These are phyloP conservation scores for Carpinus fangiana DNA, from an alignment of 306 rosid species.

Conservation along the genomic window DNA sequence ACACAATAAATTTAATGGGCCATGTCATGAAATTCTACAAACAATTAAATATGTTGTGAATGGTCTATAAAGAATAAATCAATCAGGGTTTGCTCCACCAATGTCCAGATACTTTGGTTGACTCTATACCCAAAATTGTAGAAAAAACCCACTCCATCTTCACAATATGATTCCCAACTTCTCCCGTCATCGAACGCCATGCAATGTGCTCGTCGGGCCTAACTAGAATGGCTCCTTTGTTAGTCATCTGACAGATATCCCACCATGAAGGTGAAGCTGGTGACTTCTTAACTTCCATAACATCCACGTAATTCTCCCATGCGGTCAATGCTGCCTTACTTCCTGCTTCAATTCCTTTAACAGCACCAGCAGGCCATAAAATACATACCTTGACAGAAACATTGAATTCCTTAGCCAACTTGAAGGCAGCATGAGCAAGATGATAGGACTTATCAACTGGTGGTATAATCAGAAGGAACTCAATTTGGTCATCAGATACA, in stretches of 20 bases:
- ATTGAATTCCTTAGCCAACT: constrained; percentile 59
- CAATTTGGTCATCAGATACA: constrained; percentile 60
- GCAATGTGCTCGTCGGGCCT: constrained; percentile 87
- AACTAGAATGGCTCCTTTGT: constrained; percentile 71
- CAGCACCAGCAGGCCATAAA: constrained; percentile 57
- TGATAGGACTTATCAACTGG: constrained; percentile 53
- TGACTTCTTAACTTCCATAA: constrained; percentile 47
- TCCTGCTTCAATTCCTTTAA: constrained; percentile 36
- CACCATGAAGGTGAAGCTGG: constrained; percentile 61
- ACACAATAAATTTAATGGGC: not conserved
- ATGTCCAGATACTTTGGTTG: not conserved
- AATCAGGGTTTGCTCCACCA: constrained; percentile 1
- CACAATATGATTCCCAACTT: constrained; percentile 48
- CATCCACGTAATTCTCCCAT: constrained; percentile 65
- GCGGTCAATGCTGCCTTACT: constrained; percentile 53
- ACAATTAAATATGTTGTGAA: not conserved
- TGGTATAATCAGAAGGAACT: constrained; percentile 75
- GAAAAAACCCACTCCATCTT: constrained; percentile 71
- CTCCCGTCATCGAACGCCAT: constrained; percentile 60
- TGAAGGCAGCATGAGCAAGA: constrained; percentile 64
- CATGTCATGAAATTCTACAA: not conserved
- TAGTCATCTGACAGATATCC: constrained; percentile 68
- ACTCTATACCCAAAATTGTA: constrained; percentile 37
- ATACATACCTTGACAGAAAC: constrained; percentile 58
- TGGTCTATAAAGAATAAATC: not conserved